A percentile compares a stretch with the other conserved stretches of the same genome.
phyloP scores from a whole-genome alignment of 257 asterid species.

The Petunia axillaris region DNA sequence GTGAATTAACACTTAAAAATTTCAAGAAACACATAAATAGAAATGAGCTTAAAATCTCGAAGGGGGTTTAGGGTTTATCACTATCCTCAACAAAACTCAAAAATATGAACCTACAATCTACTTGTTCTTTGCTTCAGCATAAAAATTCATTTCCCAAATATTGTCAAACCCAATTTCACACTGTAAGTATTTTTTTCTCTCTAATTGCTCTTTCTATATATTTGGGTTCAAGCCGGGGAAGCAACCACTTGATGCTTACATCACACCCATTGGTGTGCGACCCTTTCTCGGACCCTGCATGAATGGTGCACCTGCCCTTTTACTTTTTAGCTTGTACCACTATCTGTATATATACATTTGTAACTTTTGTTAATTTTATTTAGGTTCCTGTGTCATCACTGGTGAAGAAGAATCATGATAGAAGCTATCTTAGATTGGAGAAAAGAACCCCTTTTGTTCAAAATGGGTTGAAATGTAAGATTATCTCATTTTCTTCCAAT shows the following conservation, averaged over 20 bases:
- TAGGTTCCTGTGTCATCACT: constrained; percentile 40
- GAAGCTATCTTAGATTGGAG: constrained; percentile 29
- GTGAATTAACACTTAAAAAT: neutral
- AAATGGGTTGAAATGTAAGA: constrained; percentile 47
- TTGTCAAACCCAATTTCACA: constrained; percentile 40
- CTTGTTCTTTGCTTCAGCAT: constrained; percentile 46
- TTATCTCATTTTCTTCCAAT: constrained; percentile 9
- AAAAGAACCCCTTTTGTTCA: constrained; percentile 39
- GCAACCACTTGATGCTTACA: no score
- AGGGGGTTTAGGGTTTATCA: constrained; percentile 35
- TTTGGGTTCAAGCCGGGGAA: neutral
- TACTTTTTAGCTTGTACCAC: neutral
- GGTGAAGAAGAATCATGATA: constrained; percentile 29
- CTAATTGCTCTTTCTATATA: neutral
- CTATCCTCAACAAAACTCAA: constrained; percentile 19
- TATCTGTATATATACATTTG: neutral
- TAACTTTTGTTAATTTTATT: constrained; percentile 9
- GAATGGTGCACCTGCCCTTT: no score
- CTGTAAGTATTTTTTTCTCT: constrained; percentile 43
- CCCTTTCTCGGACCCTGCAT: no score
- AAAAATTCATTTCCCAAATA: constrained; percentile 36
- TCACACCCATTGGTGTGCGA: no score
- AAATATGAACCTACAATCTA: constrained; percentile 56
- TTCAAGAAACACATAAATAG: neutral
- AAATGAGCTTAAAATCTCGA: neutral